A percentile compares a stretch with the other conserved stretches of the same genome.
These are phyloP conservation scores for Chaetoceros tenuissimus DNA, from an alignment of 108 stramenopile genomes.

Conservation along the genomic window DNA sequence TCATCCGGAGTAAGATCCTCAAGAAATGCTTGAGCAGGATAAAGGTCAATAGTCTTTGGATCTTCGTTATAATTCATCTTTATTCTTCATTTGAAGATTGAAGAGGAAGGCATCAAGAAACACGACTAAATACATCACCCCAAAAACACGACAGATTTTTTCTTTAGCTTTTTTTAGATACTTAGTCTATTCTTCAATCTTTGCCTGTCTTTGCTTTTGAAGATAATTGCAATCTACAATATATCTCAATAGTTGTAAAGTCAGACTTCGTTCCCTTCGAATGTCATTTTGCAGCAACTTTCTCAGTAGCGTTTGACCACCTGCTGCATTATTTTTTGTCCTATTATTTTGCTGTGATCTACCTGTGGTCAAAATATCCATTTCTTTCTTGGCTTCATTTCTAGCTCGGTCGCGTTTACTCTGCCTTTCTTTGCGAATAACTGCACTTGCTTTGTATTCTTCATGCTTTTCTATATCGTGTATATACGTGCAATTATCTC, in stretches of 20 bases:
- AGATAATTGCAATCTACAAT: constrained; percentile 69
- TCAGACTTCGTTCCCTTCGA: constrained; percentile 54
- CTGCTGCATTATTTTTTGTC: background rate
- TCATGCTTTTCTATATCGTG: constrained; percentile 16
- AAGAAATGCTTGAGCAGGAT: constrained; percentile 18
- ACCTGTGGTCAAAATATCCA: background rate
- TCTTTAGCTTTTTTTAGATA: too few species aligned
- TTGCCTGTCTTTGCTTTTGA: constrained; percentile 6
- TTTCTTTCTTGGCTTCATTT: background rate
- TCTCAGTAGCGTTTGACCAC: constrained; percentile 35
- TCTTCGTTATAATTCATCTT: background rate
- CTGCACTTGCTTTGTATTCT: background rate
- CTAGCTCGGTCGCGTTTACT: background rate
- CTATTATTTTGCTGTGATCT: background rate
- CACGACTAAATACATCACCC: too few species aligned
- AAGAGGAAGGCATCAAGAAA: too few species aligned
- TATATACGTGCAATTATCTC: constrained; percentile 30
- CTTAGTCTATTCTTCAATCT: too few species aligned
- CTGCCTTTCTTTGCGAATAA: background rate
- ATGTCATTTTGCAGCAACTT: constrained; percentile 65
- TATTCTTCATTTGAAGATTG: too few species aligned
- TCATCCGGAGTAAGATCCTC: constrained; percentile 39
- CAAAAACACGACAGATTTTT: too few species aligned
- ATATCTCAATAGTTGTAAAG: constrained; percentile 65
- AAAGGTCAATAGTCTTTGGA: constrained; percentile 29